Evolutionary conservation across 805 yeast genomes (phyloP).

Genomic region (Teunomyces lycoperdinae): DNA sequence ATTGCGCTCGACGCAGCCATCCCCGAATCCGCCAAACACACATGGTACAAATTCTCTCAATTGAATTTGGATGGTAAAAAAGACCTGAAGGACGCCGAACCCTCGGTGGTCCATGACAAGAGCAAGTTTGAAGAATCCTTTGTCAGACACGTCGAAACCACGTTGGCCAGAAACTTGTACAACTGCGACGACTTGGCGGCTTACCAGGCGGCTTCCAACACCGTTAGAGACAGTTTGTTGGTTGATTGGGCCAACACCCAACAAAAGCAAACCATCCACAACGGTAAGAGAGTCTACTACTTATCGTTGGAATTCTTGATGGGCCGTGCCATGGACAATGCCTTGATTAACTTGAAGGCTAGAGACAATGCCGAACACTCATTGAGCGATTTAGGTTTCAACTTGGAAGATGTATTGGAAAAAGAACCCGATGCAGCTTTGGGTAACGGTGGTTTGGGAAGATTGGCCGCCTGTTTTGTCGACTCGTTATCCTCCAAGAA

Average conservation of each 20-base stretch:
- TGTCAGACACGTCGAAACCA: conserved; percentile 84
- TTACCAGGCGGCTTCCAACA: conserved; percentile 79
- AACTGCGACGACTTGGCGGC: conserved; percentile 93
- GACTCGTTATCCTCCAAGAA: conserved; percentile 84
- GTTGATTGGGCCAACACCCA: conserved; percentile 93
- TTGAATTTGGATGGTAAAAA: conserved; percentile 23
- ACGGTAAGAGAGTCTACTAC: conserved; percentile 83
- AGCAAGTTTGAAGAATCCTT: conserved; percentile 66
- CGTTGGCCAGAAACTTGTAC: conserved; percentile 86
- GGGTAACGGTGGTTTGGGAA: conserved; percentile 94
- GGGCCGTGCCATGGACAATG: conserved; percentile 96
- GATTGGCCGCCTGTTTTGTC: conserved; percentile 91
- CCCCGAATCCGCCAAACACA: conserved; percentile 71
- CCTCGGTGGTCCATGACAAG: conserved; percentile 26
- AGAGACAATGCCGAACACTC: conserved; percentile 52
- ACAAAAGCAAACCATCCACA: conserved; percentile 79
- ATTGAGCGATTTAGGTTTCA: conserved; percentile 74
- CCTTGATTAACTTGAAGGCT: conserved; percentile 74
- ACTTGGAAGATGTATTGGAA: conserved; percentile 77
- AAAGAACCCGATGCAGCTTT: conserved; percentile 93
- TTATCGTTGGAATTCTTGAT: conserved; percentile 83
- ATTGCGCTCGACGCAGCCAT: conserved; percentile 77
- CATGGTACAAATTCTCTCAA: conserved; percentile 73
- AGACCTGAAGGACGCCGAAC: conserved; percentile 34
- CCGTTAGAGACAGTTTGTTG: conserved; percentile 75